phyloP scores from a whole-genome alignment of 2,329 filamentous ascomycete species.

The Cadophora sp. region DNA sequence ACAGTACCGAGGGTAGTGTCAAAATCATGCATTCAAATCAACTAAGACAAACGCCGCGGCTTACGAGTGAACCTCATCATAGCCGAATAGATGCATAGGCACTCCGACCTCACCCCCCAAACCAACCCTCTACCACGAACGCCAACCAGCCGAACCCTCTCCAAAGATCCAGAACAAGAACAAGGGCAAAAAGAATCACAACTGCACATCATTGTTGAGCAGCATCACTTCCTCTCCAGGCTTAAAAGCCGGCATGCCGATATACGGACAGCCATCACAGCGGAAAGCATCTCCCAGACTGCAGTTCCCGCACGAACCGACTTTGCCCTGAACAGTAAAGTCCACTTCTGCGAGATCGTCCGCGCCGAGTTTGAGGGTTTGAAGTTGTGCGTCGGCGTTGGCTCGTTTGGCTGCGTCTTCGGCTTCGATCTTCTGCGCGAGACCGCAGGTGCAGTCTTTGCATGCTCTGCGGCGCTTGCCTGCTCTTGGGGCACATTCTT shows the following conservation, averaged over 20 bases:
- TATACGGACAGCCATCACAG: conserved; percentile 79
- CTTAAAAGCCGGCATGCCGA: conserved; percentile 94
- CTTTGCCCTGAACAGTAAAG: conserved; percentile 97
- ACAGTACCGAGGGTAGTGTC: neutral
- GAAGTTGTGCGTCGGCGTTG: conserved; percentile 67
- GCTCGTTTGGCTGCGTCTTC: conserved; percentile 77
- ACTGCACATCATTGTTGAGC: conserved; percentile 83
- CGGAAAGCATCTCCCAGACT: conserved; percentile 89
- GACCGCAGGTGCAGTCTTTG: conserved; percentile 97
- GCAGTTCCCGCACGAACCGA: conserved; percentile 93
- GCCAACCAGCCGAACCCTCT: conserved; percentile 1
- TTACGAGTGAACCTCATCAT: neutral
- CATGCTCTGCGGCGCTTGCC: conserved; percentile 92
- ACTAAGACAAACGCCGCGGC: conserved; percentile 18
- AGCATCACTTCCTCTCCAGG: conserved; percentile 92
- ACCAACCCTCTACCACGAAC: conserved; percentile 20
- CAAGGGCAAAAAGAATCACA: conserved; percentile 56
- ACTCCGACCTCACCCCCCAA: conserved; percentile 15
- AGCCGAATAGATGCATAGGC: conserved; percentile 19
- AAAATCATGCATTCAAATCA: conserved; percentile 8
- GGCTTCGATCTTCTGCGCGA: conserved; percentile 83
- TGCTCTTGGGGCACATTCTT: conserved; percentile 85
- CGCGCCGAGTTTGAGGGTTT: conserved; percentile 72
- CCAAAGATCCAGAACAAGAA: conserved; percentile 17
- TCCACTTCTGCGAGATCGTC: conserved; percentile 90